Conservation (phyloP, 768 basidiomycete genomes). For the Macrolepiota fuliginosa region DNA sequence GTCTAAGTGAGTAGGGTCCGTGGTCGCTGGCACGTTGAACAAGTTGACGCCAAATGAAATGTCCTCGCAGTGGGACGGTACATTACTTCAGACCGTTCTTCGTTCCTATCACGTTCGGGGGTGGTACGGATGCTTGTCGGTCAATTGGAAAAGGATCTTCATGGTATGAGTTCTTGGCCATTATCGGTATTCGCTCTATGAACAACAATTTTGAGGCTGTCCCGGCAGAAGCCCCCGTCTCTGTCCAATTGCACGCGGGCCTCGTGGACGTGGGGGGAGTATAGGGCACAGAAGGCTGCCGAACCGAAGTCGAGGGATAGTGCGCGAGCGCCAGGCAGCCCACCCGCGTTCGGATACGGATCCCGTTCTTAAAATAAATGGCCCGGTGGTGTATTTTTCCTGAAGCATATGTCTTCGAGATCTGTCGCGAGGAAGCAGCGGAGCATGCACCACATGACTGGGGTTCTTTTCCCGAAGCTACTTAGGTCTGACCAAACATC, state of each 20-base stretch:
- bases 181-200: conserved; percentile 16
- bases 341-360: too few species aligned
- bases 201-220: not conserved
- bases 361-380: too few species aligned
- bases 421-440: not conserved
- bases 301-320: too few species aligned
- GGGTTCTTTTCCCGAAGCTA: not conserved
- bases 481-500: not conserved
- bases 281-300: too few species aligned
- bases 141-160: conserved; percentile 24
- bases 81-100: conserved; percentile 21
- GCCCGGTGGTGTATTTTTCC: too few species aligned
- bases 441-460: not conserved
- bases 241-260: not conserved
- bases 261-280: not conserved
- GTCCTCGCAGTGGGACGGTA: conserved; percentile 22
- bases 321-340: too few species aligned
- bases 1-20: conserved; percentile 40
- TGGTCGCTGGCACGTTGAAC: conserved; percentile 24
- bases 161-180: conserved; percentile 13
- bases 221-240: not conserved
- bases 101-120: not conserved
- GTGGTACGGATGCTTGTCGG: conserved; percentile 30
- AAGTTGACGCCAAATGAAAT: conserved; percentile 30
- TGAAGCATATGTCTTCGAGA: not conserved